Conservation (phyloP, 441 rosid species). For the Omphalea diandra region DNA sequence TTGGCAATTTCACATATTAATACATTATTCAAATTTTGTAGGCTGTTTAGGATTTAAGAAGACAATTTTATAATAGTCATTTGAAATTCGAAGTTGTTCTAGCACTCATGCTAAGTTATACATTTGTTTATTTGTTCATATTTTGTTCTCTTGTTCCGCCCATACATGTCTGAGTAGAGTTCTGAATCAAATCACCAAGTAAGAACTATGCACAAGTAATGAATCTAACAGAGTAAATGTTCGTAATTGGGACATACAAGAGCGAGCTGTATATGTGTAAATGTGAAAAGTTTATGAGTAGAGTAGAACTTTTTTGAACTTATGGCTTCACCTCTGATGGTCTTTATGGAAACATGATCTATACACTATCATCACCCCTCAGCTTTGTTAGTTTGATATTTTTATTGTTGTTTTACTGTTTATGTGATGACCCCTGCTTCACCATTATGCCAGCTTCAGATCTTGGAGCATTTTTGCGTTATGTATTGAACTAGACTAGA, state of each 20-base stretch:
- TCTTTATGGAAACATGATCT: not conserved
- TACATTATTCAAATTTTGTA: not conserved
- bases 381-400: conserved; percentile 4
- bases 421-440: not conserved
- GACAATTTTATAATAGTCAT: not conserved
- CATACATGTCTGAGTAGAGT: not conserved
- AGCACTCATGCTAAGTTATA: not conserved
- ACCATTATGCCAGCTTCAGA: not conserved
- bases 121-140: not conserved
- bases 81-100: not conserved
- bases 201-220: not conserved
- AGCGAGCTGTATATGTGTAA: not conserved
- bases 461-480: not conserved
- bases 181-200: not conserved
- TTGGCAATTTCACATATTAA: not conserved
- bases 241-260: not conserved
- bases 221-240: not conserved
- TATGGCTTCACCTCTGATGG: conserved; percentile 1
- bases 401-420: not conserved
- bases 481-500: conserved; percentile 11
- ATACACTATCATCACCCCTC: not conserved
- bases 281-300: not conserved
- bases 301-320: not conserved
- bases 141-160: not conserved
- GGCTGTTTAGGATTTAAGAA: not conserved